These are phyloP conservation scores for Chlamydomonas schloesseri DNA, from an alignment of 139 green algal species.

Conservation along the genomic window DNA sequence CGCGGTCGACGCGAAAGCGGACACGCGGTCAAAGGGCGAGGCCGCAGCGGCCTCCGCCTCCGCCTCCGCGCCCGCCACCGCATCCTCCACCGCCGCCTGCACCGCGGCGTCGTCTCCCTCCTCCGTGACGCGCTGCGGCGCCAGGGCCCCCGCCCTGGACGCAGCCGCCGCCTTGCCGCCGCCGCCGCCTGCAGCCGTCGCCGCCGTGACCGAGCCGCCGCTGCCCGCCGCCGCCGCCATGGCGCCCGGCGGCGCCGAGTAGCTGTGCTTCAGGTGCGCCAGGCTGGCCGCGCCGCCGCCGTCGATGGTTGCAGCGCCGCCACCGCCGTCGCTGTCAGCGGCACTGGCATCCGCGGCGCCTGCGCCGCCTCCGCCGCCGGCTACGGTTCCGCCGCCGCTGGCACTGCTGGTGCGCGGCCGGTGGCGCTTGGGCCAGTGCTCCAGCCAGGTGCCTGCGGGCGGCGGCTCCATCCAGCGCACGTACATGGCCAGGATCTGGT, in stretches of 20 bases:
- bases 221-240: not conserved
- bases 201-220: too few species aligned
- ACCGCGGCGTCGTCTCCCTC: not conserved
- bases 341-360: not conserved
- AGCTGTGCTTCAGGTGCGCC: not conserved
- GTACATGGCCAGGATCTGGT: not conserved
- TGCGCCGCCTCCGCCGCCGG: not conserved
- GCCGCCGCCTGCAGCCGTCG: too few species aligned
- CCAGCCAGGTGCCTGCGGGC: too few species aligned
- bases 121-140: not conserved
- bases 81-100: not conserved
- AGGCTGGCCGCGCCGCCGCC: not conserved
- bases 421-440: too few species aligned
- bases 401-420: too few species aligned
- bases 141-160: too few species aligned
- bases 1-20: not conserved
- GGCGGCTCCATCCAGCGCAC: not conserved
- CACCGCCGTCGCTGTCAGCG: not conserved
- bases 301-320: not conserved
- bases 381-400: not conserved
- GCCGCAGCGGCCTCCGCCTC: too few species aligned
- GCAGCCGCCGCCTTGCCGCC: too few species aligned
- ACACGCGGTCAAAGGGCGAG: not conserved
- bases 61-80: too few species aligned
- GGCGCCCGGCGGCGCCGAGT: not conserved